Conservation (phyloP, 768 basidiomycete species). For the Boletus vermiculosoides region DNA sequence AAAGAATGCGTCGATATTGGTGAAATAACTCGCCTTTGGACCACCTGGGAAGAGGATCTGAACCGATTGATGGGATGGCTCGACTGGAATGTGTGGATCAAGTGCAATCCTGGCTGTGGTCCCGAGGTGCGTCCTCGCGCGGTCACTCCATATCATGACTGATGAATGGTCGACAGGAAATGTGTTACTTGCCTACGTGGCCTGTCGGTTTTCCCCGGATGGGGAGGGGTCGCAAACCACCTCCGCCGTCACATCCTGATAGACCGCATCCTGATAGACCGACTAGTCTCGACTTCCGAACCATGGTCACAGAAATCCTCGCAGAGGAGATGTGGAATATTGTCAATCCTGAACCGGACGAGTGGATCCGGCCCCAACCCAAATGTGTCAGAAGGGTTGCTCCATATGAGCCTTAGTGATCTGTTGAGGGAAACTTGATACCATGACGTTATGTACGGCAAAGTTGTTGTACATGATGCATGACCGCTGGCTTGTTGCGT, state of each 20-base stretch:
- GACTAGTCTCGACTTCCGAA: background rate
- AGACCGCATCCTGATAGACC: no score
- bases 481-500: no score
- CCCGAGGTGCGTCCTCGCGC: constrained; percentile 37
- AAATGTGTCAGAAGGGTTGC: constrained; percentile 15
- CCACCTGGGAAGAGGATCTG: constrained; percentile 37
- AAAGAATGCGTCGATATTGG: constrained; percentile 1
- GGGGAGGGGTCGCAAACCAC: background rate
- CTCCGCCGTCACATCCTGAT: background rate
- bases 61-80: constrained; percentile 46
- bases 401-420: constrained; percentile 2
- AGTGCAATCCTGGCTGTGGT: constrained; percentile 45
- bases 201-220: constrained; percentile 11
- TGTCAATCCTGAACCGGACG: background rate
- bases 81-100: constrained; percentile 52
- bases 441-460: background rate
- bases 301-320: background rate
- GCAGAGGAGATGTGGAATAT: background rate
- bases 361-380: constrained; percentile 25
- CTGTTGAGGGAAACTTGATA: background rate
- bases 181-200: constrained; percentile 30
- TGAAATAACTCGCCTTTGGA: constrained; percentile 11
- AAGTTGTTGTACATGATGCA: no score
- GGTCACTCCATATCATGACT: background rate
- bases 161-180: constrained; percentile 14